Evolutionary conservation across 2,329 filamentous ascomycete species (phyloP), one percentile per base, ranked within the genome.

Genomic region (Ciborinia camelliae): DNA sequence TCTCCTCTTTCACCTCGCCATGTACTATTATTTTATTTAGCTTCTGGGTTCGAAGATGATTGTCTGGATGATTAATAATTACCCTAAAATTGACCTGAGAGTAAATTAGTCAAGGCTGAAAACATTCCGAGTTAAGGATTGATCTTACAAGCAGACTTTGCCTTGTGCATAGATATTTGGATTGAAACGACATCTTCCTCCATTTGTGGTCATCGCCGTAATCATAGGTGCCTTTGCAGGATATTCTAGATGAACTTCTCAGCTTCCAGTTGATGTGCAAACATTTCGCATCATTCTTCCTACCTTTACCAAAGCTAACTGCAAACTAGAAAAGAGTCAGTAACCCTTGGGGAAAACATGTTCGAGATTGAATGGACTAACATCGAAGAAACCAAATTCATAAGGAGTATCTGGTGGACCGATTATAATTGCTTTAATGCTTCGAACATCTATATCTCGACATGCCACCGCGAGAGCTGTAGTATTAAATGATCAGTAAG

Each of bases 361-460:
- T 14, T 15, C 41, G 32, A 10, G 5, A 32, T 28, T 35, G 39
- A 1, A 43, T 30, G 28, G 30, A 75, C 81, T 66, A 76, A 95
- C 92, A 83, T 98, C 92, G 75, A 96, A 98, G 79, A 97, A 97
- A 3, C 95, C 95, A 74, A 96, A 97, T 77, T 97, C 93, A 77
- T 99, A 99, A 0, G 94, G 93, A 0, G 93, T 96, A 71, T 95
- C 93, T 69, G 94, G 92, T 30, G 95, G 94, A 0, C 95, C 95
- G 70, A 98, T 86, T 72, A 98, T 94, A 68, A 98, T 78, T 57
- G 93, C 92, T 75, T 87, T 90, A 58, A 98, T 89, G 75, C 91
- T 90, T 63, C 93, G 90, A 67, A 98, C 91, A 76, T 99, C 92
- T 71, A 87, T 84, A 77, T 98, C 95, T 60, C 90, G 84, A 75